A percentile compares a stretch with the other conserved stretches of the same genome.
These are phyloP conservation scores for Phyllosticta citrichinensis DNA, from an alignment of 2,329 filamentous ascomycete species.

Conservation along the genomic window DNA sequence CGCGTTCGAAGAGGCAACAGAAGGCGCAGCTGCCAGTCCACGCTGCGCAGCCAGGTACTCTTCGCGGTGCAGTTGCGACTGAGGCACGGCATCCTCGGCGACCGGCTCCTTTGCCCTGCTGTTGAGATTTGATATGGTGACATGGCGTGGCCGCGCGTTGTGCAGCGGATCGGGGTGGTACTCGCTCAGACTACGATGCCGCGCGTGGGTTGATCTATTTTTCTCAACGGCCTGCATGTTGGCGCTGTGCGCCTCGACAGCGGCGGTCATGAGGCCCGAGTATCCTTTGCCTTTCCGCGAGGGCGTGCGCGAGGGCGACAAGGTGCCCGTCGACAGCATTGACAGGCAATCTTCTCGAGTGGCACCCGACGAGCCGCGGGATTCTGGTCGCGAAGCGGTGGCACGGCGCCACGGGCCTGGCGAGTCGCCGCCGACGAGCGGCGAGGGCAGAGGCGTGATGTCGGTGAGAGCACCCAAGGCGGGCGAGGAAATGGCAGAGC, in stretches of 20 bases:
- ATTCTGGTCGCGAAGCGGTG: constrained; percentile 22
- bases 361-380: constrained; percentile 19
- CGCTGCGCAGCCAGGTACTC: constrained; percentile 69
- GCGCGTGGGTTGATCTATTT: constrained; percentile 40
- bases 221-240: constrained; percentile 21
- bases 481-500: constrained; percentile 37
- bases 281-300: constrained; percentile 40
- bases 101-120: background rate
- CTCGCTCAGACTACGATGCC: constrained; percentile 81
- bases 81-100: constrained; percentile 23
- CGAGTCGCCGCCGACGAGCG: constrained; percentile 33
- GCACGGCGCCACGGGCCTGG: constrained; percentile 33
- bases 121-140: constrained; percentile 48
- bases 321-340: constrained; percentile 21
- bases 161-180: constrained; percentile 66
- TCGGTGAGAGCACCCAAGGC: constrained; percentile 39
- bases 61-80: constrained; percentile 57
- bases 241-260: constrained; percentile 29
- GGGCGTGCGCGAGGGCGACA: constrained; percentile 23
- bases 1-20: constrained; percentile 13
- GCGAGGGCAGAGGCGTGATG: constrained; percentile 43
- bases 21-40: constrained; percentile 43
- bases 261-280: constrained; percentile 31
- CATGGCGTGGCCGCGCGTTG: constrained; percentile 57
- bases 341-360: constrained; percentile 24